Evolutionary conservation across 1,284 basidiomycete species (phyloP), one percentile per base, ranked within the genome.

Genomic region (Ganoderma boninense): DNA sequence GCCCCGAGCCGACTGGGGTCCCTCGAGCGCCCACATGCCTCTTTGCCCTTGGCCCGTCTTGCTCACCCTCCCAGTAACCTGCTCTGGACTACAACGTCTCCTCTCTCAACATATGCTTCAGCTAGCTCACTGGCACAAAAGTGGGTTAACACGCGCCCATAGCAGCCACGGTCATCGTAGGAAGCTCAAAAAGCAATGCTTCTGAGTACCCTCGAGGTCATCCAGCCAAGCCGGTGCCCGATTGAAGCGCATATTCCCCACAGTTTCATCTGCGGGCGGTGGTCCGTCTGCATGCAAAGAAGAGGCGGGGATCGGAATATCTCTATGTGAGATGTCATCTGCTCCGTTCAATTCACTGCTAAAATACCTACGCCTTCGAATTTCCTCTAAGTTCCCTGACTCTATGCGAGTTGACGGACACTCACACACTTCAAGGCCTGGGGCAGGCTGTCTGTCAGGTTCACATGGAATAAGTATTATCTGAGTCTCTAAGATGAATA

Each of bases 151-250:
- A 54, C 26, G 49, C 23, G 49, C 49, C 23, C 23, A 26, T 2
- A 54, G 49, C 13, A 23, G 49, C 49, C 49, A 54, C 23, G 49
- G 23, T 54, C 23, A 11, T 35, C 54, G 54, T 57, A 57, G 18
- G 54, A 57, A 57, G 54, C 32, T 18, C 32, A 16, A 35, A 57
- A 57, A 20, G 10, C 7, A 35, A 14, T 29, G 18, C 54, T 57
- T 57, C 54, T 35, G 54, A 57, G 54, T 57, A 57, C 54, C 54
- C 54, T 57, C 54, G 29, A 57, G 29, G 54, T 57, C 6, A 57
- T 29, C 54, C 54, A 35, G 54, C 29, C 29, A 10, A 20, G 26
- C 54, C 5, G 32, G 10, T 20, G 54, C 63, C 23, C 13, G 2
- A 14, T 56, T 57, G 14, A 18, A 35, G 32, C 54, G 26, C 49